Base-by-base conservation (phyloP, 2,329 filamentous ascomycete species). In the Sarocladium strictum region DNA sequence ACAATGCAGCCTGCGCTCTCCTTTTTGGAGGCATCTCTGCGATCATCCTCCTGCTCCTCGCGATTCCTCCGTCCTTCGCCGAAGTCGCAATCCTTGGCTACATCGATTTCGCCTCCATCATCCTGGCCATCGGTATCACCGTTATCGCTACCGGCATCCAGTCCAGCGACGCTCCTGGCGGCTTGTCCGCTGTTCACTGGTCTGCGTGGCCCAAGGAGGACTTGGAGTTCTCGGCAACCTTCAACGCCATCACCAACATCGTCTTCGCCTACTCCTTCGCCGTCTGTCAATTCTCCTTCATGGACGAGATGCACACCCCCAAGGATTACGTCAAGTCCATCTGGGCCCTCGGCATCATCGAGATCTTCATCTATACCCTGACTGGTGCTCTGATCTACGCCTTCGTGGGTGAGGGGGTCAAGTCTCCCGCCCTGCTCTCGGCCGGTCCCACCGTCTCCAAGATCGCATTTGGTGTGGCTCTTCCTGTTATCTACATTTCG, bases 401-500 rank as follows among this genome's bases (percentile, higher is more conserved):
- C 55, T 90, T 83, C 63, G 83, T 83, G 9, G 87, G 87, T 24
- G 69, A 72, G 1, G 70, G 76, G 0, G 86, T 91, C 23, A 67
- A 76, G 55, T 84, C 83, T 0, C 88, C 87, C 1, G 86, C 87
- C 0, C 76, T 91, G 7, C 79, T 86, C 5, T 86, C 84, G 0
- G 83, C 86, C 10, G 78, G 80, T 1, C 68, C 71, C 2, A 60
- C 77, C 0, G 68, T 89, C 23, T 79, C 80, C 51, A 87, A 87
- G 64, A 69, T 90, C 6, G 85, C 85, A 2, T 90, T 86, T 62
- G 86, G 85, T 26, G 68, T 90, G 58, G 86, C 85, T 0, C 73
- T 87, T 3, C 86, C 86, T 14, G 89, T 86, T 54, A 90, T 90
- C 64, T 78, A 89, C 61, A 84, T 90, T 58, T 86, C 86, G 0